A percentile compares a stretch with the other conserved stretches of the same genome.
phyloP scores from a whole-genome alignment of 306 rosid species.

The Arachis hypogaea region DNA sequence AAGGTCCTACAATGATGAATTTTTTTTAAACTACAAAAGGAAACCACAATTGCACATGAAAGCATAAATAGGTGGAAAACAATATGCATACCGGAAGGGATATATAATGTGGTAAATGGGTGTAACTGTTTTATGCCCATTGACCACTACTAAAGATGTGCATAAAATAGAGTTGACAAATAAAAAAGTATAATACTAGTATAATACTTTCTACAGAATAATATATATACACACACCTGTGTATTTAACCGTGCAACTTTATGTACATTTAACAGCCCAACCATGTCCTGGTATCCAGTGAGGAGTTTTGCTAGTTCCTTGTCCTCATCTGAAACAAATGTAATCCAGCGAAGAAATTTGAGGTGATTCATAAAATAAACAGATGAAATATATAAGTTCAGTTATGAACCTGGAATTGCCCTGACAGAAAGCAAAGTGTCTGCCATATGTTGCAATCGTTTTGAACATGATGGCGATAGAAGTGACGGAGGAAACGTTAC shows the following conservation, averaged over 20 bases:
- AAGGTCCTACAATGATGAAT: not conserved
- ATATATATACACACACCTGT: slow-evolving; percentile 55
- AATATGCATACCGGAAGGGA: not conserved
- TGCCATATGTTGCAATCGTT: slow-evolving; percentile 90
- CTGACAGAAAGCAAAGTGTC: slow-evolving; percentile 80
- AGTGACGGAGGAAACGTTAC: slow-evolving; percentile 78
- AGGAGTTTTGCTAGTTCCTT: slow-evolving; percentile 86
- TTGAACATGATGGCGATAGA: slow-evolving; percentile 66
- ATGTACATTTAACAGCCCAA: slow-evolving; percentile 78
- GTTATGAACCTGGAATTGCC: slow-evolving; percentile 79
- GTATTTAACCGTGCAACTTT: slow-evolving; percentile 80
- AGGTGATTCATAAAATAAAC: slow-evolving; percentile 19
- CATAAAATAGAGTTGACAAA: not conserved
- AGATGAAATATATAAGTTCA: slow-evolving; percentile 28
- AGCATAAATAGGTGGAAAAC: not conserved
- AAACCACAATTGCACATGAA: not conserved
- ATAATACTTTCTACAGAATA: not conserved
- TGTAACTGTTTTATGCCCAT: slow-evolving; percentile 18
- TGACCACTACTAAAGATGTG: not conserved
- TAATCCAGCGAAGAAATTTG: slow-evolving; percentile 21
- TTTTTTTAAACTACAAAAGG: not conserved
- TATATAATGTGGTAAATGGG: slow-evolving; percentile 18
- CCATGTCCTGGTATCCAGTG: slow-evolving; percentile 94
- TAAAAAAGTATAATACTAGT: too few species aligned
- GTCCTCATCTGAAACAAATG: slow-evolving; percentile 68